Conservation (phyloP, 805 yeast species). For the Cyberlindnera bimundalis region DNA sequence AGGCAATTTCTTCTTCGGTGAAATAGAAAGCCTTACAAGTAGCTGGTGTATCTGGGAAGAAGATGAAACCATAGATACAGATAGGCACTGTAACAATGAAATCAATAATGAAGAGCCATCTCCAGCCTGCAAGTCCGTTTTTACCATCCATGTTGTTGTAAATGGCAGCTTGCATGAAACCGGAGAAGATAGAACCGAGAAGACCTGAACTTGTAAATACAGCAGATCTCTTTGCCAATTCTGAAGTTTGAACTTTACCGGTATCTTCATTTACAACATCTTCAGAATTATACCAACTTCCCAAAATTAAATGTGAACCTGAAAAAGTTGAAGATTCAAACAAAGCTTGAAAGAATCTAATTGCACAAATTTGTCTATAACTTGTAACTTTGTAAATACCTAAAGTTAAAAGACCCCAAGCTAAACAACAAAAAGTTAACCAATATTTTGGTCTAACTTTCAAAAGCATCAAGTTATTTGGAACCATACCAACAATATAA, state of each 20-base stretch:
- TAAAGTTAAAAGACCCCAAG: constrained; percentile 56
- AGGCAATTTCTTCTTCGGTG: constrained; percentile 37
- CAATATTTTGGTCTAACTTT: constrained; percentile 54
- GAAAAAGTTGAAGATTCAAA: constrained; percentile 56
- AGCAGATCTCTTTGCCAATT: constrained; percentile 49
- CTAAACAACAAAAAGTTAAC: constrained; percentile 48
- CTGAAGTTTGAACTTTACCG: constrained; percentile 32
- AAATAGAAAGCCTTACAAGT: constrained; percentile 40
- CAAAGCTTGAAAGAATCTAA: constrained; percentile 58
- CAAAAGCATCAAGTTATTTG: constrained; percentile 51
- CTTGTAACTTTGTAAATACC: constrained; percentile 46
- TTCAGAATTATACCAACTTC: constrained; percentile 49
- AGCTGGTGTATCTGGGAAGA: constrained; percentile 59
- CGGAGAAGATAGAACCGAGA: constrained; percentile 51
- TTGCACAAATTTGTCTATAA: constrained; percentile 48
- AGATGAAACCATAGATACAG: constrained; percentile 50
- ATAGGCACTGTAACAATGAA: constrained; percentile 56
- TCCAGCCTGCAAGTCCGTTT: constrained; percentile 54
- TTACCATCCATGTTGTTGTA: constrained; percentile 36
- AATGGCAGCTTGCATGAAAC: constrained; percentile 53
- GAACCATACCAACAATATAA: constrained; percentile 57
- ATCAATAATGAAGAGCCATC: constrained; percentile 64
- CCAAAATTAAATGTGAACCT: constrained; percentile 53
- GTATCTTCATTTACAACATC: constrained; percentile 25
- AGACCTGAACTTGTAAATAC: constrained; percentile 53